phyloP scores from a whole-genome alignment of 2,329 filamentous ascomycete species.

The Colletotrichum siamense region DNA sequence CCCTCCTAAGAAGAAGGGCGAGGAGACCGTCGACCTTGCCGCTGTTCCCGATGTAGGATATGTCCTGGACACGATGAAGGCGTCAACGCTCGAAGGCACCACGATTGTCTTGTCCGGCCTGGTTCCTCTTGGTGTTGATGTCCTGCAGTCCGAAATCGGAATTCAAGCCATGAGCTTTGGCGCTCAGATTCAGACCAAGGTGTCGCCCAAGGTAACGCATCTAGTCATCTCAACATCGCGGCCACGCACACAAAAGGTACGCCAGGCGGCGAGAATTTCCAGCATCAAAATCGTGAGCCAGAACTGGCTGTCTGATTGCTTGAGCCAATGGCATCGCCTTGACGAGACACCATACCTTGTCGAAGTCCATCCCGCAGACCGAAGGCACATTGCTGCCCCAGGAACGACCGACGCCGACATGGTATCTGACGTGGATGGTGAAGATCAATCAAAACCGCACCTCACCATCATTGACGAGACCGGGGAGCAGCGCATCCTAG shows the following conservation, averaged over 20 bases:
- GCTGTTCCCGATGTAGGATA: constrained; percentile 84
- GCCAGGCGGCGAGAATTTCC: constrained; percentile 79
- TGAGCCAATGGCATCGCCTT: constrained; percentile 82
- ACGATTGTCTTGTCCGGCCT: constrained; percentile 90
- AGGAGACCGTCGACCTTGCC: constrained; percentile 48
- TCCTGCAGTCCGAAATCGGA: constrained; percentile 83
- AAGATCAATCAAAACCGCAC: constrained; percentile 48
- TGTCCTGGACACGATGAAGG: constrained; percentile 85
- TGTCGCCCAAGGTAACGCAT: constrained; percentile 72
- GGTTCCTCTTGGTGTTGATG: constrained; percentile 80
- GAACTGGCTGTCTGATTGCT: constrained; percentile 85
- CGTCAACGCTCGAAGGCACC: constrained; percentile 74
- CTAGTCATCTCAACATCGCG: constrained; percentile 74
- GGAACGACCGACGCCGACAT: constrained; percentile 29
- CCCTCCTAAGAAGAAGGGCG: constrained; percentile 26
- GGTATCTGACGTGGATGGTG: constrained; percentile 21
- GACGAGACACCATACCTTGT: constrained; percentile 82
- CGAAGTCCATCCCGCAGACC: constrained; percentile 74
- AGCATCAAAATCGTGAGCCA: constrained; percentile 91
- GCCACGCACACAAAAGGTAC: constrained; percentile 88
- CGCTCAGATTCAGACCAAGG: constrained; percentile 63
- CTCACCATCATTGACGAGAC: constrained; percentile 48
- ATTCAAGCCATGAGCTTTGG: constrained; percentile 89
- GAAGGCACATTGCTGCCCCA: constrained; percentile 39
- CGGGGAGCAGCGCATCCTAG: constrained; percentile 45